phyloP scores from a whole-genome alignment of 805 yeast genomes.

The Lipomyces anomalus region DNA sequence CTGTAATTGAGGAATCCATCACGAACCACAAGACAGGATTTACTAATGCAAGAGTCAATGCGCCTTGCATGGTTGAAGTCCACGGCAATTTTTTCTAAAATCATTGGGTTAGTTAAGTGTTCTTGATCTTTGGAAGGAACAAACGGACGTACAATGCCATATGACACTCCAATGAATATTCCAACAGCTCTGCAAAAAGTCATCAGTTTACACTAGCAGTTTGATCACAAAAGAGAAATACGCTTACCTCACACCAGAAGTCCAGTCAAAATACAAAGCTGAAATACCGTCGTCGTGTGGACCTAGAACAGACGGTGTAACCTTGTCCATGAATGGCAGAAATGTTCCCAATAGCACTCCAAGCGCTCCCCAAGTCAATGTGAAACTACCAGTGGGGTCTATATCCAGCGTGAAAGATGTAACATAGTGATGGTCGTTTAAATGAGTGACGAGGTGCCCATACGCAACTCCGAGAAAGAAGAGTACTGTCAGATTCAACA shows the following conservation, averaged over 20 bases:
- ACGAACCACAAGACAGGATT: conserved; percentile 39
- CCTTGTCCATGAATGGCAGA: conserved; percentile 29
- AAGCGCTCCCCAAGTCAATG: conserved; percentile 29
- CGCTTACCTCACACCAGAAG: conserved; percentile 33
- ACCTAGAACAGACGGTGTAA: conserved; percentile 10
- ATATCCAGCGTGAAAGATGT: conserved; percentile 25
- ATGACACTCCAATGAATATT: conserved; percentile 37
- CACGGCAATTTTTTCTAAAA: conserved; percentile 33
- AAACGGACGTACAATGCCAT: conserved; percentile 29
- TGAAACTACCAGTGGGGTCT: conserved; percentile 25
- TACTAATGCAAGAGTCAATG: conserved; percentile 34
- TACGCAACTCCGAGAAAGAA: conserved; percentile 30
- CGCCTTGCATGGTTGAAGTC: conserved; percentile 35
- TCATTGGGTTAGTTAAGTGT: background rate
- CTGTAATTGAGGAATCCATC: conserved; percentile 35
- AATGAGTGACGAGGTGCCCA: conserved; percentile 29
- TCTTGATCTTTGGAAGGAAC: background rate
- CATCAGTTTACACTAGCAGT: no score
- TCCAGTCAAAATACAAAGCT: conserved; percentile 31
- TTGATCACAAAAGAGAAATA: no score
- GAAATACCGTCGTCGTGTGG: conserved; percentile 11
- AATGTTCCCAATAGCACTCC: conserved; percentile 30
- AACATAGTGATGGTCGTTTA: conserved; percentile 30
- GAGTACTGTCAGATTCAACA: conserved; percentile 20
- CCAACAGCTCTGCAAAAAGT: conserved; percentile 39